phyloP scores from a whole-genome alignment of 495 filamentous ascomycete genomes.

The Penicillium turbatum region DNA sequence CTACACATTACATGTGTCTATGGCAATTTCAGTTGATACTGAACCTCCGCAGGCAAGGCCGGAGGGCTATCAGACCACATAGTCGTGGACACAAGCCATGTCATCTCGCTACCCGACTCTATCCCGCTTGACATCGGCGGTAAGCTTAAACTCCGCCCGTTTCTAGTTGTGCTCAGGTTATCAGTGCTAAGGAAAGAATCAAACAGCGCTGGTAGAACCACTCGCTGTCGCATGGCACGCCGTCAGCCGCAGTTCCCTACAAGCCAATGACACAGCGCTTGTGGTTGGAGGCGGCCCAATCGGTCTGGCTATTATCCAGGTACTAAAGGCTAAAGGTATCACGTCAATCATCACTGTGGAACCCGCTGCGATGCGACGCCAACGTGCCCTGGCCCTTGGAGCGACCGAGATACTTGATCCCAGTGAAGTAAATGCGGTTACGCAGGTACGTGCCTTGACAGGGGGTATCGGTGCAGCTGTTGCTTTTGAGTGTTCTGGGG shows the following conservation, averaged over 20 bases:
- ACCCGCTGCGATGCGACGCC: slow-evolving; percentile 14
- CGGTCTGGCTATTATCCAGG: slow-evolving; percentile 57
- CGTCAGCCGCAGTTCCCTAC: slow-evolving; percentile 50
- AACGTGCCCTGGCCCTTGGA: slow-evolving; percentile 19
- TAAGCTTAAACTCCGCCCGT: slow-evolving; percentile 15
- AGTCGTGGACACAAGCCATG: slow-evolving; percentile 38
- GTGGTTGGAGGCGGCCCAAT: slow-evolving; percentile 61
- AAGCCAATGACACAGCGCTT: slow-evolving; percentile 46
- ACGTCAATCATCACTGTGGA: slow-evolving; percentile 51
- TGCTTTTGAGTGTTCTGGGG: slow-evolving; percentile 30
- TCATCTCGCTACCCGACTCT: slow-evolving; percentile 18
- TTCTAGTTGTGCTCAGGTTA: slow-evolving; percentile 8
- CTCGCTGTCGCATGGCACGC: slow-evolving; percentile 64
- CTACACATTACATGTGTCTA: neutral
- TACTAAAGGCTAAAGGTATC: slow-evolving; percentile 46
- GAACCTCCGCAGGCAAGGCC: slow-evolving; percentile 25
- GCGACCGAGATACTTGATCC: slow-evolving; percentile 24
- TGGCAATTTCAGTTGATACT: neutral
- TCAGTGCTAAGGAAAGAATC: neutral
- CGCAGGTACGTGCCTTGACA: slow-evolving; percentile 18
- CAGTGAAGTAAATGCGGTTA: slow-evolving; percentile 15
- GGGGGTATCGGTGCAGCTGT: slow-evolving; percentile 13
- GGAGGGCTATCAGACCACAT: slow-evolving; percentile 56
- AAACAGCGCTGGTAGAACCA: slow-evolving; percentile 57
- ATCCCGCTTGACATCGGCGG: slow-evolving; percentile 30